phyloP scores from a whole-genome alignment of 495 filamentous ascomycete species.

The Penicillium crystallinum region DNA sequence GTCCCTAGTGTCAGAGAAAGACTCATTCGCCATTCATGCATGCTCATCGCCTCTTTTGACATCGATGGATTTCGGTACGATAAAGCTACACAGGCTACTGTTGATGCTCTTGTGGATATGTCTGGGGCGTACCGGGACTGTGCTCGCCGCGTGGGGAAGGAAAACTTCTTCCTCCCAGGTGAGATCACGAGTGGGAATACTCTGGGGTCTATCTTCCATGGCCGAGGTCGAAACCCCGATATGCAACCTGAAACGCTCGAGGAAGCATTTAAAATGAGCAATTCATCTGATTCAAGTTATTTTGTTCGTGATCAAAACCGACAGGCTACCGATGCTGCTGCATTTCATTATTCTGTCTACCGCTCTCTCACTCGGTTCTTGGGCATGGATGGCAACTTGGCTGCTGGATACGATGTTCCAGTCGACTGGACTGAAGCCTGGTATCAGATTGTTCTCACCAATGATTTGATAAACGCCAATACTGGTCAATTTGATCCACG shows the following conservation, averaged over 20 bases:
- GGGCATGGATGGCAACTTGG: constrained; percentile 58
- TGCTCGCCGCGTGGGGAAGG: constrained; percentile 50
- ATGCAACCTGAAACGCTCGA: constrained; percentile 43
- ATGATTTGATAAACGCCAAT: constrained; percentile 62
- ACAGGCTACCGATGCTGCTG: constrained; percentile 58
- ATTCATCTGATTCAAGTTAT: constrained; percentile 36
- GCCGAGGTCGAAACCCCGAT: constrained; percentile 56
- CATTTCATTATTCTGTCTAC: constrained; percentile 71
- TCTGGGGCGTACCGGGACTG: constrained; percentile 51
- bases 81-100: constrained; percentile 61
- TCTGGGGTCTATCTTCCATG: constrained; percentile 61
- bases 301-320: constrained; percentile 55
- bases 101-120: constrained; percentile 58
- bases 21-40: constrained; percentile 61
- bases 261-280: constrained; percentile 44
- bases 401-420: constrained; percentile 55
- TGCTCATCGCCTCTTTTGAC: constrained; percentile 59
- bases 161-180: constrained; percentile 61
- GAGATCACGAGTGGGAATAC: constrained; percentile 62
- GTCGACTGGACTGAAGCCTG: constrained; percentile 59
- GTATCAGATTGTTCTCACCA: constrained; percentile 56
- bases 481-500: constrained; percentile 64
- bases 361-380: constrained; percentile 61
- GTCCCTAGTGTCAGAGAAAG: constrained; percentile 53
- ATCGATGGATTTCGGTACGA: constrained; percentile 68